Evolutionary conservation across 495 filamentous ascomycete genomes (phyloP).

Genomic region (Aspergillus haitiensis): DNA sequence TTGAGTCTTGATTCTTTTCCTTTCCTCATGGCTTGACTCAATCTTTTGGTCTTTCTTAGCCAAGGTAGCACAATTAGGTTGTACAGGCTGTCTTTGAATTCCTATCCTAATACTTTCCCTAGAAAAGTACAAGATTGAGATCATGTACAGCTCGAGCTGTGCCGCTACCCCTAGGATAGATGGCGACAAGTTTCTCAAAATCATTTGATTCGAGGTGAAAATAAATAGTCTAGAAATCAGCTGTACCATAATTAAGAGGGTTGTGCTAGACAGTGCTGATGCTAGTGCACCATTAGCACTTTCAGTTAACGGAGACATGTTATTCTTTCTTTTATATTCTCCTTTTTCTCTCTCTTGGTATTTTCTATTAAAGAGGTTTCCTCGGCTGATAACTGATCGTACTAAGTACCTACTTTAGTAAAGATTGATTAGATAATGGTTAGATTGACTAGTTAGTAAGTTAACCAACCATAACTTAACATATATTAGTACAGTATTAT

Average conservation of each 20-base stretch:
- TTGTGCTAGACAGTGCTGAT: conserved; percentile 67
- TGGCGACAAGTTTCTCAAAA: conserved; percentile 83
- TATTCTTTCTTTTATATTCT: neutral
- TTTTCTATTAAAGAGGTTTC: no score
- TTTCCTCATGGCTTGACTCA: conserved; percentile 14
- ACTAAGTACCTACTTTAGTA: no score
- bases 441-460: no score
- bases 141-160: conserved; percentile 87
- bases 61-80: conserved; percentile 11
- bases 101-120: conserved; percentile 84
- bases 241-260: conserved; percentile 83
- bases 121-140: conserved; percentile 86
- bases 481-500: no score
- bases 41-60: conserved; percentile 11
- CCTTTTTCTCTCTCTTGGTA: neutral
- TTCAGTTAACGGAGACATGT: conserved; percentile 24
- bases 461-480: no score
- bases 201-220: conserved; percentile 85
- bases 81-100: conserved; percentile 71
- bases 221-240: conserved; percentile 80
- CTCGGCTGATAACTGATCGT: no score
- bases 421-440: no score
- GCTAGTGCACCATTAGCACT: conserved; percentile 29
- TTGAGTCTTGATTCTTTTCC: conserved; percentile 20
- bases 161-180: conserved; percentile 78